Base-by-base conservation (phyloP, 139 green algal species). In the Choricystis sp. region DNA sequence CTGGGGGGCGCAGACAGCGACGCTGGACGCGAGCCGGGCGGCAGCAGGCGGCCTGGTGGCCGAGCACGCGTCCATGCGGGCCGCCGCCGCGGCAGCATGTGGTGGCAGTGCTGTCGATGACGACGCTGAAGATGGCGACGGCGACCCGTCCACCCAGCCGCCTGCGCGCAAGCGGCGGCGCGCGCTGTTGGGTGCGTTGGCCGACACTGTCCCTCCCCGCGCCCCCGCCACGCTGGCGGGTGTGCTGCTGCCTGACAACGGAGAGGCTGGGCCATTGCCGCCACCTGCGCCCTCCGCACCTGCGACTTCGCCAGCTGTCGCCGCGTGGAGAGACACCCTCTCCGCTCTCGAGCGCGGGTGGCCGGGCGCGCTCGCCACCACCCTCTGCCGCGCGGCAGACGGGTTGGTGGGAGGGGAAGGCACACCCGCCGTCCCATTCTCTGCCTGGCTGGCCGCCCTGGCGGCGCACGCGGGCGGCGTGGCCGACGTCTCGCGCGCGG, bases 1-100 rank as follows among this genome's bases (percentile, higher is more conserved):
- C 70, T 93, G 84, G 83, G 64, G 77, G 59, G 69, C 65, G 3
- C 82, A 89, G 61, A 26, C 57, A 24, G 65, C 68, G 19, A 67
- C 77, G 25, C 60, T 86, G 58, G 27, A n/a, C 3, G 67, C 52
- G 1, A 63, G 65, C 26, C 29, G 60, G 19, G 40, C 21, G 2
- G 62, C 60, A 29, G 57, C 76, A 1, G 21, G 19, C 14, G 57
- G 60, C 2, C 64, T 85, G 24, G 59, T 83, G 31, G 62, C 66
- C 68, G 72, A 62, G 49, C 22, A 57, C 27, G 4, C 19, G 40
- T n/a, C 9, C 30, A 26, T 21, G 26, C 21, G 59, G 24, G 16
- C 1, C 19, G 29, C 3, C n/a, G 29, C 30, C n/a, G 19, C 3
- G 22, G 52, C 23, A 3, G 4, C 2, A 40, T 57, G 28, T 14